Conservation (phyloP, 2,329 filamentous ascomycete genomes). For the Colletotrichum orbiculare region DNA sequence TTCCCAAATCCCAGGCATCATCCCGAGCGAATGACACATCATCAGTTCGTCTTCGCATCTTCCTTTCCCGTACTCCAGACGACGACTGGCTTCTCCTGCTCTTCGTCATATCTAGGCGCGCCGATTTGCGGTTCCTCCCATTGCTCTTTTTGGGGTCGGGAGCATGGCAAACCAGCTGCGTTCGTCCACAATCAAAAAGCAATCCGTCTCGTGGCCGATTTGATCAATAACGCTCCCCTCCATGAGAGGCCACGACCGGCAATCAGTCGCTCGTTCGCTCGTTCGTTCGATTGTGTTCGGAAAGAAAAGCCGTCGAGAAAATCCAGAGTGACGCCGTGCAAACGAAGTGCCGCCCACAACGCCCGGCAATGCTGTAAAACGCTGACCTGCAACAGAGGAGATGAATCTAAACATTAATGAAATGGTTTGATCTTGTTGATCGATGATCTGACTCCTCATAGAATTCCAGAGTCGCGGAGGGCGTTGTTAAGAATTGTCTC, state of each 20-base stretch:
- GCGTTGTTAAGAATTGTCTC: conserved; percentile 99
- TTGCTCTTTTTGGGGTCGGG: conserved; percentile 22
- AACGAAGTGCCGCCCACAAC: conserved; percentile 38
- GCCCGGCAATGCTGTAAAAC: conserved; percentile 39
- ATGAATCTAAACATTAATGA: conserved; percentile 34
- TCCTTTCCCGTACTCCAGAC: conserved; percentile 30
- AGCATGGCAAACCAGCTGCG: conserved; percentile 19
- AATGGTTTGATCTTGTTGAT: conserved; percentile 3
- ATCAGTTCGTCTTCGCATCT: conserved; percentile 31
- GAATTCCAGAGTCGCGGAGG: conserved; percentile 96
- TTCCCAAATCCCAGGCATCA: conserved; percentile 4
- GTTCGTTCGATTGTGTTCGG: conserved; percentile 21
- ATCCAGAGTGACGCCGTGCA: conserved; percentile 37
- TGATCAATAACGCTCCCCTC: conserved; percentile 15
- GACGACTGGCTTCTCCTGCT: conserved; percentile 17
- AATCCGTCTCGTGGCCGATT: conserved; percentile 22
- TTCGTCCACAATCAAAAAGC: conserved; percentile 11
- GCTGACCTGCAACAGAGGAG: conserved; percentile 38
- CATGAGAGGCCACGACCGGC: conserved; percentile 11
- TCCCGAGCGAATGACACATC: conserved; percentile 26
- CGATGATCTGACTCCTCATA: conserved; percentile 61
- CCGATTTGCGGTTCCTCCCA: conserved; percentile 5
- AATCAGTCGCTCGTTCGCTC: conserved; percentile 23
- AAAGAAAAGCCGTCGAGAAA: conserved; percentile 35
- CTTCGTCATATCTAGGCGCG: background rate